Percentiles rank a stretch among this genome's conserved stretches.
Evolutionary conservation across 2,329 filamentous ascomycete genomes (phyloP).

Genomic region (Zalaria obscura): DNA sequence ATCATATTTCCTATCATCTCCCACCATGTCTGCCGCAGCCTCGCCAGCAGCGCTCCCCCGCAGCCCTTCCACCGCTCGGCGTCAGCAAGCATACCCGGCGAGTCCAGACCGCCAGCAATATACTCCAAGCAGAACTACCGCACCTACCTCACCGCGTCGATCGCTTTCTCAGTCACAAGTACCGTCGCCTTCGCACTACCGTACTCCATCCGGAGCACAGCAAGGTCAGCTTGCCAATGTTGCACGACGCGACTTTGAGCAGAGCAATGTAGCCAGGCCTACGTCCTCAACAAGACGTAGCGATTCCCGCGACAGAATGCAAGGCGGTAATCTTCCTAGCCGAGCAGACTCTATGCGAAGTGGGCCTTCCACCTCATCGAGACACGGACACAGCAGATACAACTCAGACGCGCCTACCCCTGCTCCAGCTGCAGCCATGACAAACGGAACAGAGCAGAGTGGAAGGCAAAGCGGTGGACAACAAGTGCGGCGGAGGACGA

Average conservation of each 20-base stretch:
- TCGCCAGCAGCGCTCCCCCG: slow-evolving; percentile 32
- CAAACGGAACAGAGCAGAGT: slow-evolving; percentile 7
- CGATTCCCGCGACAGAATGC: slow-evolving; percentile 45
- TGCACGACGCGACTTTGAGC: slow-evolving; percentile 59
- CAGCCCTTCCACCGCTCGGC: slow-evolving; percentile 33
- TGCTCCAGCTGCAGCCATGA: slow-evolving; percentile 13
- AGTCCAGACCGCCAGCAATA: slow-evolving; percentile 31
- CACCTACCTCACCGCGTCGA: slow-evolving; percentile 18
- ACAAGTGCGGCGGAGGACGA: slow-evolving; percentile 49
- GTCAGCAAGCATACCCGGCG: slow-evolving; percentile 28
- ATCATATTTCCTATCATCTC: too few species aligned
- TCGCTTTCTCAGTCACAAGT: slow-evolving; percentile 20
- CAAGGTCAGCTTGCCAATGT: slow-evolving; percentile 31
- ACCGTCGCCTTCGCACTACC: slow-evolving; percentile 8
- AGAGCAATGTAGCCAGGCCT: slow-evolving; percentile 48
- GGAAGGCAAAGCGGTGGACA: slow-evolving; percentile 12
- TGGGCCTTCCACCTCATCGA: slow-evolving; percentile 10
- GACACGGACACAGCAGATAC: slow-evolving; percentile 26
- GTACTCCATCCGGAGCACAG: slow-evolving; percentile 25
- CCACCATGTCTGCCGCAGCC: slow-evolving; percentile 27
- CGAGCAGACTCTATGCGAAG: slow-evolving; percentile 42
- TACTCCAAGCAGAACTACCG: slow-evolving; percentile 22
- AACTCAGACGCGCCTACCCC: slow-evolving; percentile 24
- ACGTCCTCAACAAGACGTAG: slow-evolving; percentile 41
- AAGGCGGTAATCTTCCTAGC: slow-evolving; percentile 15